Percentiles rank a stretch among this genome's conserved stretches.
Conservation (phyloP, 768 basidiomycete genomes). For the Suillus hirtellus region DNA sequence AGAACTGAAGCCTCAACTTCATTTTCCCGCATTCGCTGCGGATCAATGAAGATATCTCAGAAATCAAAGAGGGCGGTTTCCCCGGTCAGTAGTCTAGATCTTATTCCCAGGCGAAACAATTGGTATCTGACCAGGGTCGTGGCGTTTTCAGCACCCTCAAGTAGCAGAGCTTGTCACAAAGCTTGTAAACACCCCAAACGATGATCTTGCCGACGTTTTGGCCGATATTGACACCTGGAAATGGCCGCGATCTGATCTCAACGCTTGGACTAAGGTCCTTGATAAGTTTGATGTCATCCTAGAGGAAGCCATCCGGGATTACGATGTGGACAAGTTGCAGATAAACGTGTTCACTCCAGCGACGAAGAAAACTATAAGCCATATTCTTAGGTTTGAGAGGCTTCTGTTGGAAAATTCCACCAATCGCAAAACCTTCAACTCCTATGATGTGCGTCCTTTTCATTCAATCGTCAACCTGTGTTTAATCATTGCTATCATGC, state of each 20-base stretch:
- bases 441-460: constrained; percentile 83
- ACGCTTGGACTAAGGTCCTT: constrained; percentile 93
- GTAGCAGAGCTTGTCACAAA: constrained; percentile 79
- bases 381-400: constrained; percentile 86
- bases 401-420: constrained; percentile 96
- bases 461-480: constrained; percentile 10
- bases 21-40: constrained; percentile 46
- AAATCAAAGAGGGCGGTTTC: constrained; percentile 80
- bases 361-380: constrained; percentile 73
- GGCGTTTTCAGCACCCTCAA: constrained; percentile 60
- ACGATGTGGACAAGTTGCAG: constrained; percentile 86
- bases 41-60: constrained; percentile 84
- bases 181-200: constrained; percentile 63
- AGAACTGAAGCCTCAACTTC: constrained; percentile 15
- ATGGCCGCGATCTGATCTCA: constrained; percentile 95
- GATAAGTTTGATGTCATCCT: constrained; percentile 94
- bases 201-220: constrained; percentile 71
- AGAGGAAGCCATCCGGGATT: constrained; percentile 78
- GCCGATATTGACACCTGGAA: constrained; percentile 78
- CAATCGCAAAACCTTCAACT: constrained; percentile 93
- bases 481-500: constrained; percentile 11
- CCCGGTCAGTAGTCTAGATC: constrained; percentile 55
- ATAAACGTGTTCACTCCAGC: constrained; percentile 71
- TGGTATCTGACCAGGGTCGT: constrained; percentile 1
- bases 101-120: constrained; percentile 14